Evolutionary conservation across 2,329 filamentous ascomycete genomes (phyloP).

Genomic region (Neofusicoccum sp.): DNA sequence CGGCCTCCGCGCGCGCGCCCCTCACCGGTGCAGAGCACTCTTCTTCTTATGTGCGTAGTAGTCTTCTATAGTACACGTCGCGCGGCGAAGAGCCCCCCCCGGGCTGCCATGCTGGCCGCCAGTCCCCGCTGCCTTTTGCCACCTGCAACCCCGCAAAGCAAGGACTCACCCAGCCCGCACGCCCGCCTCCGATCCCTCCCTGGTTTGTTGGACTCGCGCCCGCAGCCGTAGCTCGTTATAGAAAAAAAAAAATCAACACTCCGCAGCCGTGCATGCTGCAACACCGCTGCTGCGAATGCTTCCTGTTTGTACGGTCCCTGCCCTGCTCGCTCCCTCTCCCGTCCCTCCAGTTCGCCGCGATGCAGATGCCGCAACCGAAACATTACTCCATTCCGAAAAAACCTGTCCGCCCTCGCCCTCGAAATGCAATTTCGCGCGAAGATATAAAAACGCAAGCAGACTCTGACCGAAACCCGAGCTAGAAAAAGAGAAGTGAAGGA

Average conservation of each 20-base stretch:
- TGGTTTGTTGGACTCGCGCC: not conserved
- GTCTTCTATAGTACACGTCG: slow-evolving; percentile 9
- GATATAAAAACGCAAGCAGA: not conserved
- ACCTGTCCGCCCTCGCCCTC: slow-evolving; percentile 1
- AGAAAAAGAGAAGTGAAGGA: not conserved
- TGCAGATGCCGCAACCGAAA: slow-evolving; percentile 5
- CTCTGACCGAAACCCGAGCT: not conserved
- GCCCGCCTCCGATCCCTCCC: not conserved
- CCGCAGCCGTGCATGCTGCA: no score
- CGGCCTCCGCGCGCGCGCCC: not conserved
- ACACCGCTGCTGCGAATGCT: not conserved
- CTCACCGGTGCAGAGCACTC: not conserved
- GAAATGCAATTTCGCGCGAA: slow-evolving; percentile 11
- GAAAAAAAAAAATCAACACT: not conserved
- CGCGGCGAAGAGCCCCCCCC: not conserved
- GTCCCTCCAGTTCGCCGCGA: slow-evolving; percentile 1
- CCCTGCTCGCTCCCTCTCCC: not conserved
- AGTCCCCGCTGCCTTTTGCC: not conserved
- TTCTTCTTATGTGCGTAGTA: not conserved
- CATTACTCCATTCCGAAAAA: slow-evolving; percentile 16
- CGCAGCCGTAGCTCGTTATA: slow-evolving; percentile 1
- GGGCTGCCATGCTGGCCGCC: not conserved
- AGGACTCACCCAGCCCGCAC: not conserved
- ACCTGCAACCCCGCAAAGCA: not conserved
- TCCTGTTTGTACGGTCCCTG: not conserved